These are phyloP conservation scores for Panicum virgatum DNA, from an alignment of 202 grass and related monocot genomes.

Conservation along the genomic window DNA sequence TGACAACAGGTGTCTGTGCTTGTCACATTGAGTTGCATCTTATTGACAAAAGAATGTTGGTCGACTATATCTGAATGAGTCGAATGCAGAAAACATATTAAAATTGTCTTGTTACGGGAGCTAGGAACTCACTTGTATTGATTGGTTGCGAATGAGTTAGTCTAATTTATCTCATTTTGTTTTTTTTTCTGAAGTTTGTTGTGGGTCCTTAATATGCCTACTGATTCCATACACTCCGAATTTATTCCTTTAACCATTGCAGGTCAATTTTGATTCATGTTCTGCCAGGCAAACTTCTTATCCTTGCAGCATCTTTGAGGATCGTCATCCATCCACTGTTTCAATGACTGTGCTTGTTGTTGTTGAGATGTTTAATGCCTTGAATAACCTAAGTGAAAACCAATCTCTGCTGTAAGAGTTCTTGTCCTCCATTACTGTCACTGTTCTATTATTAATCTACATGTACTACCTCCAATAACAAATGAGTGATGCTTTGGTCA, in stretches of 20 bases:
- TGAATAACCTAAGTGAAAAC: conserved; percentile 99
- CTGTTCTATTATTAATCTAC: conserved; percentile 1
- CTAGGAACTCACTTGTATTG: no score
- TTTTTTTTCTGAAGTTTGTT: conserved; percentile 21
- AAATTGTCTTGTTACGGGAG: not conserved
- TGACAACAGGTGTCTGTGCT: not conserved
- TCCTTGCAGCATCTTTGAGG: conserved; percentile 92
- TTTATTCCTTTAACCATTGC: conserved; percentile 25
- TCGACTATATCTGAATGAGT: conserved; percentile 2
- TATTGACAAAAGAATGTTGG: conserved; percentile 7
- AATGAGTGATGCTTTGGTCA: not conserved
- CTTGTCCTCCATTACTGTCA: conserved; percentile 21
- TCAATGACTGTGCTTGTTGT: conserved; percentile 99
- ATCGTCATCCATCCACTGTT: conserved; percentile 96
- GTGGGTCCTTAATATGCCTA: not conserved
- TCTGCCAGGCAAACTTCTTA: conserved; percentile 82
- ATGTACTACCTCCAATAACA: not conserved
- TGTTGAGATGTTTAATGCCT: conserved; percentile 99
- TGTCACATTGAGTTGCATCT: conserved; percentile 24
- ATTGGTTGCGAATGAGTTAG: not conserved
- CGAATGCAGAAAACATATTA: not conserved
- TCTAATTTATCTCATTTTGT: not conserved
- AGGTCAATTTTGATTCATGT: conserved; percentile 99
- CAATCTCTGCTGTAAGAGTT: conserved; percentile 93
- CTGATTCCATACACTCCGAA: conserved; percentile 2